Evolutionary conservation across 225 moss, liverwort and hornwort genomes (phyloP), one percentile per base, ranked within the genome.

Genomic region (Physcomitrium patens): DNA sequence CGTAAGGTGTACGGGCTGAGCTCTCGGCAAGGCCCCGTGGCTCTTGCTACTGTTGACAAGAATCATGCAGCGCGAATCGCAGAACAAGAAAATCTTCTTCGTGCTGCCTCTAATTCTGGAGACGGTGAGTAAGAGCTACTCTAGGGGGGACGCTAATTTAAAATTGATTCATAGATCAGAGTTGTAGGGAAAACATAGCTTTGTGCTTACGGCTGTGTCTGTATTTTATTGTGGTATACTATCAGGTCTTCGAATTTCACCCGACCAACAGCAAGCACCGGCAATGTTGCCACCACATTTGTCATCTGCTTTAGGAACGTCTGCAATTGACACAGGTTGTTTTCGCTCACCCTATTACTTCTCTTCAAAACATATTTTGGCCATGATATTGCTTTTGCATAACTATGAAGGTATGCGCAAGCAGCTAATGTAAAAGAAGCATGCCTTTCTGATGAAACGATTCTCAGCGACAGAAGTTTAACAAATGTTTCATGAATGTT

Each of bases 1-100:
- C 97, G 97, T 22, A 99, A 99, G 78, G 93, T 85, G 9, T 95
- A 91, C 77, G 95, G 94, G 70, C 71, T 99, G 72, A 91, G 91
- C 69, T 91, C 93, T 57, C 86, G 97, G 52, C 97, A 89, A 78
- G 97, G 94, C 52, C 91, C 91, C 24, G 91, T 88, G 31, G 73
- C 91, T 65, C 88, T 93, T 64, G 87, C 97, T 59, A 85, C 92
- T 48, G 63, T 91, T 28, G 97, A 99, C 81, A 99, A 99, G 86
- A 54, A 78, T 18, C 93, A 86, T 61, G 79, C 85, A 58, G 84
- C 93, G 74, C 87, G 93, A 60, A 93, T 99, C 69, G 87, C 90
- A 41, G 97, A 99, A 76, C 94, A 99, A 76, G 97, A 95, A 75
- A 95, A 91, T 76, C 52, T 87, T 16, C 81, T 99, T 56, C 93